phyloP scores from a whole-genome alignment of 2,329 filamentous ascomycete genomes.

The Phaeosphaeriaceae sp. region DNA sequence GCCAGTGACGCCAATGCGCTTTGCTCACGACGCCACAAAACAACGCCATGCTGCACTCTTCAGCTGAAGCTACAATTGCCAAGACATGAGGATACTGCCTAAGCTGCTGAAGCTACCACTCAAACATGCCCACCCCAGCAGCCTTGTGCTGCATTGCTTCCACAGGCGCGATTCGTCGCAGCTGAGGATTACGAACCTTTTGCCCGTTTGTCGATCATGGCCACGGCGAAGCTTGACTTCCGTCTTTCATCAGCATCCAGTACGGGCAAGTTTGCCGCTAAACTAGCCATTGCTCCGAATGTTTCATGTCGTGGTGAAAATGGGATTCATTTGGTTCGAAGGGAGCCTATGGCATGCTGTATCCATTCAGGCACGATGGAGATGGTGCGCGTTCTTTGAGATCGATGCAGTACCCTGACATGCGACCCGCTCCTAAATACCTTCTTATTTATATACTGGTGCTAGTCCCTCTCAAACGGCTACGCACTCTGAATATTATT shows the following conservation, averaged over 20 bases:
- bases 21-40: constrained; percentile 30
- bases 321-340: constrained; percentile 14
- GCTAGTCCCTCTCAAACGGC: constrained; percentile 34
- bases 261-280: constrained; percentile 14
- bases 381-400: constrained; percentile 13
- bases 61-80: constrained; percentile 40
- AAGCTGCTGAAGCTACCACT: constrained; percentile 31
- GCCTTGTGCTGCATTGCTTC: constrained; percentile 40
- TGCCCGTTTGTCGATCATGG: constrained; percentile 31
- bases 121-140: constrained; percentile 37
- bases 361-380: constrained; percentile 1
- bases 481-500: constrained; percentile 22
- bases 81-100: constrained; percentile 28
- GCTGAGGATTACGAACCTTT: constrained; percentile 42
- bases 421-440: constrained; percentile 20
- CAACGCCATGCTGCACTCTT: constrained; percentile 38
- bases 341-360: constrained; percentile 11
- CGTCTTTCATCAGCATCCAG: constrained; percentile 20
- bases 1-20: constrained; percentile 18
- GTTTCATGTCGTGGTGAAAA: constrained; percentile 21
- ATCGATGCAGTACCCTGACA: constrained; percentile 32
- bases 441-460: constrained; percentile 40
- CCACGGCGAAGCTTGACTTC: constrained; percentile 27
- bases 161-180: constrained; percentile 38
- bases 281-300: constrained; percentile 21